These are phyloP conservation scores for Allium fistulosum DNA, from an alignment of 106 monocot species.

Conservation along the genomic window DNA sequence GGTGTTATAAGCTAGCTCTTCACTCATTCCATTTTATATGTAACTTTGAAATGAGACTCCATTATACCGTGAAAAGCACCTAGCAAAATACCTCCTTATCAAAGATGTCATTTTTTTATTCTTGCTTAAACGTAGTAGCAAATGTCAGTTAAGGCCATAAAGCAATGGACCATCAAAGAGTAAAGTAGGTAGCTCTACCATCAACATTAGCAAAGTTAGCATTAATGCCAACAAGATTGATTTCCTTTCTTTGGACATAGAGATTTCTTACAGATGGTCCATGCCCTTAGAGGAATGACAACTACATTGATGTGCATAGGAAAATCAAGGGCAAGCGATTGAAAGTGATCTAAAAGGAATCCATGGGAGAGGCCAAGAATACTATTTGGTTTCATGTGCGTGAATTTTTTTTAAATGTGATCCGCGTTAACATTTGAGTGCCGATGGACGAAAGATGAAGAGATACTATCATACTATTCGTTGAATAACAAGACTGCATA, in stretches of 20 bases:
- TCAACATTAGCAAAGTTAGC: constrained; percentile 90
- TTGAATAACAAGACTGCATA: too few relatives aligned
- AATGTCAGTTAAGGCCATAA: constrained; percentile 88
- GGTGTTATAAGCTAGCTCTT: constrained; percentile 79
- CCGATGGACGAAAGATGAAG: not conserved
- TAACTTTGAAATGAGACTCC: constrained; percentile 85
- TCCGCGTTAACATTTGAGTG: constrained; percentile 43
- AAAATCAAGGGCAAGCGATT: constrained; percentile 75
- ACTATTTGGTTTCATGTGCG: constrained; percentile 96
- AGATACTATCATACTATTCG: too few relatives aligned
- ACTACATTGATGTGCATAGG: constrained; percentile 86
- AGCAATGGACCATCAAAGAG: constrained; percentile 87
- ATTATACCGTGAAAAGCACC: constrained; percentile 91
- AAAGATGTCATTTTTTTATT: constrained; percentile 94
- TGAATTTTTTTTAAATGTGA: constrained; percentile 73
- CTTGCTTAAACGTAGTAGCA: constrained; percentile 84
- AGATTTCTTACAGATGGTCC: constrained; percentile 88
- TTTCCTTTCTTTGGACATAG: constrained; percentile 87
- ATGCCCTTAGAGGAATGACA: constrained; percentile 95
- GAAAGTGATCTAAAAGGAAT: constrained; percentile 81
- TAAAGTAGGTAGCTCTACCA: constrained; percentile 80
- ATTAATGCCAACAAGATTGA: constrained; percentile 91
- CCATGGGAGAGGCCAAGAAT: constrained; percentile 89
- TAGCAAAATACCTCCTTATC: constrained; percentile 86
- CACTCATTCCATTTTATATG: constrained; percentile 72